phyloP scores from a whole-genome alignment of 1,139 yeast species.

The Wickerhamiella pararugosa region DNA sequence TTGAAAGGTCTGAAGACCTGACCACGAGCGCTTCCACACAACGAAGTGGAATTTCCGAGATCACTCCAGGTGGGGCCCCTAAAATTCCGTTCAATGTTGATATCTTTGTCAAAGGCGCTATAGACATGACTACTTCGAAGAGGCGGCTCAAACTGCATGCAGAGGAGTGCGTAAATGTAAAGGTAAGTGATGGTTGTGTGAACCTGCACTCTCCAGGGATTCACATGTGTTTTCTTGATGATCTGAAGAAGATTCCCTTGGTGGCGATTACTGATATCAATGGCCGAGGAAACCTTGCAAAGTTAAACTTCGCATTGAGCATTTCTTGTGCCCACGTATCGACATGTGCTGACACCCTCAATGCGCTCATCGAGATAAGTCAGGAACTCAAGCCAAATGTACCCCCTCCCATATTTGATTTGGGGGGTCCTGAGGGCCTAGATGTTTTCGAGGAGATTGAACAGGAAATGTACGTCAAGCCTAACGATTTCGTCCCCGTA shows the following conservation, averaged over 20 bases:
- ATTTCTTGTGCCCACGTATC: background rate
- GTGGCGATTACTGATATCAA: background rate
- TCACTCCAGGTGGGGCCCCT: too few species aligned
- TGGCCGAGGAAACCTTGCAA: conserved; percentile 1
- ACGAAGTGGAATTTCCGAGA: too few species aligned
- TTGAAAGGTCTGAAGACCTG: too few species aligned
- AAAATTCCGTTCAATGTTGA: conserved; percentile 2
- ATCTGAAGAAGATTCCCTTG: background rate
- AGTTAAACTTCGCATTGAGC: conserved; percentile 1
- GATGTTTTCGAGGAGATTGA: conserved; percentile 5
- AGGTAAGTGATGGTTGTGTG: conserved; percentile 1
- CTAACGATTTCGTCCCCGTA: too few species aligned
- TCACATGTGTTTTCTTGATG: background rate
- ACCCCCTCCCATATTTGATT: background rate
- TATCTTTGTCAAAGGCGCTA: conserved; percentile 1
- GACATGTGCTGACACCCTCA: conserved; percentile 4
- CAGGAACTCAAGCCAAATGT: background rate
- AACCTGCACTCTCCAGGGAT: conserved; percentile 1
- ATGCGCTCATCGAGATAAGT: background rate
- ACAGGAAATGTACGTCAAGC: background rate
- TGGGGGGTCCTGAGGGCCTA: background rate
- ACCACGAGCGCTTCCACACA: too few species aligned
- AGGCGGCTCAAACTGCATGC: background rate
- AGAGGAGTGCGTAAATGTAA: background rate
- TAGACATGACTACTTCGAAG: background rate